Conservation (phyloP, 768 basidiomycete genomes). For the Suillus sp. region DNA sequence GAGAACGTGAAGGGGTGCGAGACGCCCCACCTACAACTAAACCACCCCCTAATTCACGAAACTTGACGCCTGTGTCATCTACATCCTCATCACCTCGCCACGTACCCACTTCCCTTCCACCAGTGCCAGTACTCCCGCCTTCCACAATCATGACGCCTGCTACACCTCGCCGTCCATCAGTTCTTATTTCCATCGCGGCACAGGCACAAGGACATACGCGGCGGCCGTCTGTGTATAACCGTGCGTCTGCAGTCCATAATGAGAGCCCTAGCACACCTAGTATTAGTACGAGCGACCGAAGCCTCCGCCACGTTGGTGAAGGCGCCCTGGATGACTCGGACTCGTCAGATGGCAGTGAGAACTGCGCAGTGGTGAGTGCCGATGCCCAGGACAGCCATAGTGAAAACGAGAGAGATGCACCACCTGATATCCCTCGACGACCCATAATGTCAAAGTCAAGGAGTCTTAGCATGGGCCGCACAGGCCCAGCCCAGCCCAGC, state of each 20-base stretch:
- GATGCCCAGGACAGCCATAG: constrained; percentile 31
- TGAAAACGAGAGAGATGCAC: constrained; percentile 35
- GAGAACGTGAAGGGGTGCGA: constrained; percentile 21
- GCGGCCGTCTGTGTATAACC: constrained; percentile 43
- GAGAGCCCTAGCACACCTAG: constrained; percentile 37
- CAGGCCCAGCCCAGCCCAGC: constrained; percentile 52
- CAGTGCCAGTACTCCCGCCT: constrained; percentile 38
- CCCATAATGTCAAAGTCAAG: constrained; percentile 39
- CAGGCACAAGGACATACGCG: constrained; percentile 32
- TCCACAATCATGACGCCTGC: constrained; percentile 46
- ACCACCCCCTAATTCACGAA: constrained; percentile 43
- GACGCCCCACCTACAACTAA: constrained; percentile 25
- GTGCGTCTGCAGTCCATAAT: constrained; percentile 43
- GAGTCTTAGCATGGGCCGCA: constrained; percentile 32
- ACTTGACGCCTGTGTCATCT: constrained; percentile 59
- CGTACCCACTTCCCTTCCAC: constrained; percentile 39
- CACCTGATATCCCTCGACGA: constrained; percentile 9
- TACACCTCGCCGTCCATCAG: constrained; percentile 44
- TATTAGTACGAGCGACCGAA: constrained; percentile 41
- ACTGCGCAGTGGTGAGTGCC: constrained; percentile 19
- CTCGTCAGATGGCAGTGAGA: constrained; percentile 45
- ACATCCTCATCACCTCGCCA: constrained; percentile 59
- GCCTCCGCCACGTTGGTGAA: constrained; percentile 69
- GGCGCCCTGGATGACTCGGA: constrained; percentile 80
- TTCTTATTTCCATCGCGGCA: constrained; percentile 39